These are phyloP conservation scores for Fomitopsis betulina DNA, from an alignment of 1,284 basidiomycete species.

Conservation along the genomic window DNA sequence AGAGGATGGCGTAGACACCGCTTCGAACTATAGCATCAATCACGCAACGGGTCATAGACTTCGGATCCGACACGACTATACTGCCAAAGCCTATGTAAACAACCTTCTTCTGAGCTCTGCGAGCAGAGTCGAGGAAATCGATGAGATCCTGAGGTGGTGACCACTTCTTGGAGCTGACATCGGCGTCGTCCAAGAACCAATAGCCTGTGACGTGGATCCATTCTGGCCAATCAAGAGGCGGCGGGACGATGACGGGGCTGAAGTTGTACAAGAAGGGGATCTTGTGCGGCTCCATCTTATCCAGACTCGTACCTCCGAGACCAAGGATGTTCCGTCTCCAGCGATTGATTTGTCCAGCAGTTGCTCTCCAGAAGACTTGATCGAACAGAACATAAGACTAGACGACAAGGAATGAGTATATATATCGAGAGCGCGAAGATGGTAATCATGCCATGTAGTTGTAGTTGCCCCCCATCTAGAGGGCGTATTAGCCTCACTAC, in stretches of 20 bases:
- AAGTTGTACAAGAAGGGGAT: constrained; percentile 99
- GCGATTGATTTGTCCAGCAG: constrained; percentile 89
- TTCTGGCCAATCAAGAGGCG: constrained; percentile 95
- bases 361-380: constrained; percentile 97
- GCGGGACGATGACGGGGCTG: constrained; percentile 83
- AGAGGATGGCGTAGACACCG: constrained; percentile 87
- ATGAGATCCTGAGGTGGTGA: constrained; percentile 76
- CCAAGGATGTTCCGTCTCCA: constrained; percentile 84
- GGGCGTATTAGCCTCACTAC: constrained; percentile 3
- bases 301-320: constrained; percentile 79
- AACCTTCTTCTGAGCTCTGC: constrained; percentile 75
- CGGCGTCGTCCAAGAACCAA: constrained; percentile 92
- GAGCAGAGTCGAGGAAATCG: constrained; percentile 79
- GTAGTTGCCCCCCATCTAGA: constrained; percentile 89
- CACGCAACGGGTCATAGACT: constrained; percentile 86
- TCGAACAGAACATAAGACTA: constrained; percentile 92
- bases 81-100: constrained; percentile 99
- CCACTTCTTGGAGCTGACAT: constrained; percentile 86
- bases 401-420: neutral
- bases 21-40: constrained; percentile 84
- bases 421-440: neutral
- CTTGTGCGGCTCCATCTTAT: constrained; percentile 94
- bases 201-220: constrained; percentile 97
- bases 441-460: constrained; percentile 85
- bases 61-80: constrained; percentile 94